Base-by-base conservation (phyloP, 257 asterid species). In the Solanum lycopersicoides region DNA sequence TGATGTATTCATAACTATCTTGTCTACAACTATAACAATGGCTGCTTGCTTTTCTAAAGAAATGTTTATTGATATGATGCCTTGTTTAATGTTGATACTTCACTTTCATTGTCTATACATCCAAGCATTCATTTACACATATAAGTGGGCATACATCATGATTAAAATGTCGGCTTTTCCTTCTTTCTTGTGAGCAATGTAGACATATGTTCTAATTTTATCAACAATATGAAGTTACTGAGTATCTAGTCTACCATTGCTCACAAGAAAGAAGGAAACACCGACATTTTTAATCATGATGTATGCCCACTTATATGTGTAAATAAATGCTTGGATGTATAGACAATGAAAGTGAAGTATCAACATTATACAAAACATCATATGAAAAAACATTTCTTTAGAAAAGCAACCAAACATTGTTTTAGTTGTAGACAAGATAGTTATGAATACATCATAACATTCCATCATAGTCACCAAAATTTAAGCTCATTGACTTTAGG, bases 391-490 rank as follows among this genome's bases (percentile, higher is more conserved):
- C 2, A 79, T 28, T 45, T 28, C 30, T 79, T 44, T 44, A 45
- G 84, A 79, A 4, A 45, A 45, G 16, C 39, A 79, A 28, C 65
- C 42, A 28, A 0, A 13, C 83, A 6, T 13, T 41, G 37, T 28
- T n/a, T 41, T 41, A 6, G 25, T 35, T 42, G 39, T 42, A 42
- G n/a, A 77, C 65, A 16, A 44, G 68, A 69, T 60, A 39, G 37
- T 72, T 87, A 90, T 77, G 44, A 92, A 69, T 20, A 69, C 25
- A 45, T 7, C 88, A 50, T 66, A 90, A 94, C 96, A 16, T 60
- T 85, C 86, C 92, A 79, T 92, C 92, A 91, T 89, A 91, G 63
- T 91, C 93, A 86, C 86, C 87, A 87, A 88, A 42, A 41, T 86
- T 89, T 50, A 93, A 90, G 83, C 76, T 83, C 95, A 85, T 87